These are phyloP conservation scores for Ambispora gerdemannii DNA, from an alignment of 192 early-diverging fungal genomes.

Conservation along the genomic window DNA sequence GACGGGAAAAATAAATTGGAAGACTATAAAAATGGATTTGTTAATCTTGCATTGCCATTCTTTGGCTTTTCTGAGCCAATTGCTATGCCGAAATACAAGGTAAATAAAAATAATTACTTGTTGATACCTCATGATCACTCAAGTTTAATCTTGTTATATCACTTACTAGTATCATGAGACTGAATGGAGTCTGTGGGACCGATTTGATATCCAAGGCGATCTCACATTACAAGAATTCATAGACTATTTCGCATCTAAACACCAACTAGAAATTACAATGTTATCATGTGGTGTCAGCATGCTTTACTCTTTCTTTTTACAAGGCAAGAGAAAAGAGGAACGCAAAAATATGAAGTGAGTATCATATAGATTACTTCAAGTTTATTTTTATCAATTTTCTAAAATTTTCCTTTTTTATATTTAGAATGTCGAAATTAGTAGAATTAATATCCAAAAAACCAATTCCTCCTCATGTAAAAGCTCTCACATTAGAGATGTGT, in stretches of 20 bases:
- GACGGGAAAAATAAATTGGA: conserved; percentile 78
- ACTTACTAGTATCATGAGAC: conserved; percentile 65
- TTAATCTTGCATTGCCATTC: conserved; percentile 97
- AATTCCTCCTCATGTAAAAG: conserved; percentile 78
- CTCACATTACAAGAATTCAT: conserved; percentile 88
- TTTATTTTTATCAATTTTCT: conserved; percentile 29
- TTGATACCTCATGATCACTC: neutral
- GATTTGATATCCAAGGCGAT: conserved; percentile 82
- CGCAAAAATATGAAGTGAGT: conserved; percentile 73
- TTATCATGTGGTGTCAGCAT: conserved; percentile 87
- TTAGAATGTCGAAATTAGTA: conserved; percentile 68
- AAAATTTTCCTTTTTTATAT: neutral
- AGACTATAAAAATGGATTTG: conserved; percentile 98
- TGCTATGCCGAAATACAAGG: conserved; percentile 74
- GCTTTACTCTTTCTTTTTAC: conserved; percentile 89
- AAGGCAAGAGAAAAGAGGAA: conserved; percentile 81
- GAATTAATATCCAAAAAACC: conserved; percentile 84
- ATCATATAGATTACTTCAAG: neutral
- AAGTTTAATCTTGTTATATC: neutral
- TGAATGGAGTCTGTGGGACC: conserved; percentile 93
- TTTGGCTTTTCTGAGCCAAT: conserved; percentile 99
- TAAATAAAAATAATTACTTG: neutral
- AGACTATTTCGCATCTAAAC: conserved; percentile 75
- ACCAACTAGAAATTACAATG: conserved; percentile 90
- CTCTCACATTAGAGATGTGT: conserved; percentile 83